Percentiles rank a stretch among this genome's conserved stretches.
Evolutionary conservation across 2,329 filamentous ascomycete genomes (phyloP).

Genomic region (Trichoderma sp.): DNA sequence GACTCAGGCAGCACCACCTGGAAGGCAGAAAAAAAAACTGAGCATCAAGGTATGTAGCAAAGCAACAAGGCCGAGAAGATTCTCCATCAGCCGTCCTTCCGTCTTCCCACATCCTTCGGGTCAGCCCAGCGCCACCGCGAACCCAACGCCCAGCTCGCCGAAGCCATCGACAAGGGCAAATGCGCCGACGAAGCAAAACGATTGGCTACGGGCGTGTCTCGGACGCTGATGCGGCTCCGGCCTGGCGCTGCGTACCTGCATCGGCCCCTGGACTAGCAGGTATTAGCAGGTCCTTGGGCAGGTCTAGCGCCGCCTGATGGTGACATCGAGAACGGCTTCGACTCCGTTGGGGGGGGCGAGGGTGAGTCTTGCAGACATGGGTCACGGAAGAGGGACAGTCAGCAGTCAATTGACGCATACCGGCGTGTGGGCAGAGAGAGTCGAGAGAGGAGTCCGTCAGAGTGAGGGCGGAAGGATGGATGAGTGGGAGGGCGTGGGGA

Average conservation of each 20-base stretch:
- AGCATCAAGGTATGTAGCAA: background rate
- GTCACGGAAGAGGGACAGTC: background rate
- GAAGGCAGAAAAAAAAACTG: too few relatives aligned
- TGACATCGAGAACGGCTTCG: slow-evolving; percentile 13
- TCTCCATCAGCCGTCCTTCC: background rate
- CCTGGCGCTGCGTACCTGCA: slow-evolving; percentile 34
- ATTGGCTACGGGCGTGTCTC: slow-evolving; percentile 43
- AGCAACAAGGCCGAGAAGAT: too few relatives aligned
- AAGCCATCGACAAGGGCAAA: background rate
- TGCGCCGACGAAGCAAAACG: slow-evolving; percentile 30
- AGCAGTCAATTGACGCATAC: slow-evolving; percentile 10
- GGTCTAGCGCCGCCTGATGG: slow-evolving; percentile 4
- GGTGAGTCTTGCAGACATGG: slow-evolving; percentile 1
- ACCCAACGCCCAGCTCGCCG: background rate
- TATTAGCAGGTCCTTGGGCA: background rate
- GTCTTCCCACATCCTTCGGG: background rate
- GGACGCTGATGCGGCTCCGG: slow-evolving; percentile 31
- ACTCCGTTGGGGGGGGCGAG: slow-evolving; percentile 21
- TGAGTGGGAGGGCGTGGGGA: background rate
- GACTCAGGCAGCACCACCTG: too few relatives aligned
- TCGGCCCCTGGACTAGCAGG: slow-evolving; percentile 27
- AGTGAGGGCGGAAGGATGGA: too few relatives aligned
- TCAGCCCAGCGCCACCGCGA: background rate
- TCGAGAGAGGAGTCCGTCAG: too few relatives aligned
- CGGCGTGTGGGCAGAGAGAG: background rate